These are phyloP conservation scores for Emericellopsis atlantica DNA, from an alignment of 2,329 filamentous ascomycete genomes.

Conservation along the genomic window DNA sequence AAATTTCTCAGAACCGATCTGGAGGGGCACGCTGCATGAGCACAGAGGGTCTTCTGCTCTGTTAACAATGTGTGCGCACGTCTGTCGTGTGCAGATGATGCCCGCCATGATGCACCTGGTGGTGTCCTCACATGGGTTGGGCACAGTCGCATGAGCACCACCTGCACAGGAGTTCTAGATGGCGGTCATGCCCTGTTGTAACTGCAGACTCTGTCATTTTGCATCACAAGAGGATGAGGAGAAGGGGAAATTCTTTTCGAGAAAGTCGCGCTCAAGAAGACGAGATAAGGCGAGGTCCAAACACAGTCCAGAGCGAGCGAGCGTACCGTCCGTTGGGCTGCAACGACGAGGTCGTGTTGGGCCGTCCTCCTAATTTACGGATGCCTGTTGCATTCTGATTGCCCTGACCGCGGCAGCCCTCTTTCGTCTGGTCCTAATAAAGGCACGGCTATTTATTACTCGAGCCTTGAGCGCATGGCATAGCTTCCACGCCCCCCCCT, in stretches of 20 bases:
- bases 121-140: background rate
- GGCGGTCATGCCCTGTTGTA: background rate
- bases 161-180: background rate
- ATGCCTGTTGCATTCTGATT: no score
- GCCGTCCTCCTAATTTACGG: no score
- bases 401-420: no score
- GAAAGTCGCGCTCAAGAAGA: background rate
- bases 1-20: no score
- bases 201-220: background rate
- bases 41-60: no score
- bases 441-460: background rate
- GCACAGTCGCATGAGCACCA: slow-evolving; percentile 2
- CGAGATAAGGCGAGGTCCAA: background rate
- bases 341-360: no score
- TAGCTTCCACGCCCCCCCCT: background rate
- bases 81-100: no score
- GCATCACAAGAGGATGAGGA: background rate
- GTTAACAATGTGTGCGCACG: no score
- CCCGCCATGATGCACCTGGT: background rate
- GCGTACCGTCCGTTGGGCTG: background rate
- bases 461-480: background rate
- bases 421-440: background rate
- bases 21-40: no score
- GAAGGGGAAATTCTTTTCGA: background rate
- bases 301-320: background rate